phyloP scores from a whole-genome alignment of 2,329 filamentous ascomycete species.

The Penicillium sp. region DNA sequence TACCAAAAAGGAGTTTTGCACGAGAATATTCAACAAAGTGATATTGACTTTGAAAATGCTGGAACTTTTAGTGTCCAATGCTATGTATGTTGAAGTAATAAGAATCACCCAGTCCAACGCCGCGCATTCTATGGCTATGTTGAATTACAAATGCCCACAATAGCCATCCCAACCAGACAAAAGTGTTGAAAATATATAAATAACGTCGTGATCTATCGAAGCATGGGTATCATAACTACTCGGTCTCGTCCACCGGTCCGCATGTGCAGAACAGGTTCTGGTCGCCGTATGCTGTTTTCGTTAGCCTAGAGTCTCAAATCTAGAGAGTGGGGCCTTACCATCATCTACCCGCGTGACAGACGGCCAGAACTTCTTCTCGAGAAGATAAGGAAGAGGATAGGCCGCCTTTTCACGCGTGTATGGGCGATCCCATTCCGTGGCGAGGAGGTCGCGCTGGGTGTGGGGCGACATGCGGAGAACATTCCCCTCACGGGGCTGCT shows the following conservation, averaged over 20 bases:
- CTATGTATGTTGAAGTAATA: slow-evolving; percentile 7
- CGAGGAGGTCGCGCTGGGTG: slow-evolving; percentile 77
- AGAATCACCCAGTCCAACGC: slow-evolving; percentile 19
- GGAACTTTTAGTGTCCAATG: neutral
- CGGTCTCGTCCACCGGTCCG: slow-evolving; percentile 72
- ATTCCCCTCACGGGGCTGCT: slow-evolving; percentile 75
- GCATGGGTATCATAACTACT: slow-evolving; percentile 46
- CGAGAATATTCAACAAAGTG: neutral
- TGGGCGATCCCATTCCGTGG: slow-evolving; percentile 77
- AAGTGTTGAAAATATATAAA: slow-evolving; percentile 27
- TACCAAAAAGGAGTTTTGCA: neutral
- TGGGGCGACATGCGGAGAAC: slow-evolving; percentile 90
- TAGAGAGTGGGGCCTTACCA: slow-evolving; percentile 61
- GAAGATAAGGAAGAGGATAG: slow-evolving; percentile 80
- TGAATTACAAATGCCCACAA: slow-evolving; percentile 31
- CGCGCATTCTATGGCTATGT: slow-evolving; percentile 33
- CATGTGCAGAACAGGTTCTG: slow-evolving; percentile 95
- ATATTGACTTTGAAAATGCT: neutral
- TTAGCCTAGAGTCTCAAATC: slow-evolving; percentile 30
- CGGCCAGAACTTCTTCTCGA: slow-evolving; percentile 98
- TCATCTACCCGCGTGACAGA: slow-evolving; percentile 85
- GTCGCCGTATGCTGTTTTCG: slow-evolving; percentile 75
- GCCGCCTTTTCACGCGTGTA: slow-evolving; percentile 84
- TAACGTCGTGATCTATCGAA: slow-evolving; percentile 24
- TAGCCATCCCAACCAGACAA: slow-evolving; percentile 15